phyloP scores from a whole-genome alignment of 225 moss, liverwort and hornwort genomes.

The Pseudoscleropodium purum region DNA sequence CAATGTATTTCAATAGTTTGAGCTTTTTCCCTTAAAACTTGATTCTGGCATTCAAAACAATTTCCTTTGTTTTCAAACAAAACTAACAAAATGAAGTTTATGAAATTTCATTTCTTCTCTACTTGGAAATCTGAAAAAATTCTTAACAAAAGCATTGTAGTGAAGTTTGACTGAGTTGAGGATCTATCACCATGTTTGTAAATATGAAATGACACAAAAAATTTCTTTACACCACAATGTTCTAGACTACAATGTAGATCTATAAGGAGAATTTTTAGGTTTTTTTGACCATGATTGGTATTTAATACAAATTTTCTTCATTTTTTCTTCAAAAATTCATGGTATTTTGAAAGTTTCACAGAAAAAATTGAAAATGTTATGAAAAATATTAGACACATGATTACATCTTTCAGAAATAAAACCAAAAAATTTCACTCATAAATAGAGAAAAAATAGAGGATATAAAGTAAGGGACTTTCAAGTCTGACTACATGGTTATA shows the following conservation, averaged over 20 bases:
- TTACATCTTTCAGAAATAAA: background rate
- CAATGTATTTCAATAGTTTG: background rate
- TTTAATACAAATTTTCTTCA: background rate
- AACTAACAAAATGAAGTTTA: background rate
- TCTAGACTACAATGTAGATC: background rate
- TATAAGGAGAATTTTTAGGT: accelerated
- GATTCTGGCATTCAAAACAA: background rate
- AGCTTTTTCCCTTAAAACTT: background rate
- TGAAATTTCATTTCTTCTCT: background rate
- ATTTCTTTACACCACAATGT: background rate
- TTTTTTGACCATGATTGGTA: background rate
- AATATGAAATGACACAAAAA: background rate
- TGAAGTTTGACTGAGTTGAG: background rate
- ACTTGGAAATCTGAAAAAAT: background rate
- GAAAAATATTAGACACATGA: background rate
- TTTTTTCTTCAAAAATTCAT: background rate
- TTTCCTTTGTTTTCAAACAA: background rate
- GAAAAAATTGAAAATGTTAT: background rate
- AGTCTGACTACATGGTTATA: background rate
- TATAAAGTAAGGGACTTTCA: no score
- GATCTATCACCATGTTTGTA: background rate
- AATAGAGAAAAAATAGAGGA: background rate
- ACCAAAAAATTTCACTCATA: background rate
- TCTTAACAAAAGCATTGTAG: background rate
- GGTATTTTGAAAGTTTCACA: background rate